Evolutionary conservation across 1,284 basidiomycete species (phyloP).

Genomic region (Hypsizygus ulmarius): DNA sequence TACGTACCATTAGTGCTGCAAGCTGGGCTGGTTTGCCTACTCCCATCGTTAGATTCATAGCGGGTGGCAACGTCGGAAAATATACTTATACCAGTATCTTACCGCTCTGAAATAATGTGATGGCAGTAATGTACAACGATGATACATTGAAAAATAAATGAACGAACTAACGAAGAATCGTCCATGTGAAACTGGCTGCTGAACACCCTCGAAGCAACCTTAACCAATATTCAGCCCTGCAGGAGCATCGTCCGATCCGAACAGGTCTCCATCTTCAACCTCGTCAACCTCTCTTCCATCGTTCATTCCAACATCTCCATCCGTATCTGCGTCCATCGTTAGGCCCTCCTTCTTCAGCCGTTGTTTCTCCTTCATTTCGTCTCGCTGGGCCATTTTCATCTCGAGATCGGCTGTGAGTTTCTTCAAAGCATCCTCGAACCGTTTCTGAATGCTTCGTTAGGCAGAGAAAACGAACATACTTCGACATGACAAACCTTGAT

Average conservation of each 20-base stretch:
- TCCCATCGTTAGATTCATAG: conserved; percentile 27
- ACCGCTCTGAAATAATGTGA: too few species aligned
- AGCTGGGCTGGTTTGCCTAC: conserved; percentile 54
- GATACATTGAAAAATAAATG: too few species aligned
- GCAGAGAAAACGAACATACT: conserved; percentile 2
- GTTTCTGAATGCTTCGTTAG: conserved; percentile 54
- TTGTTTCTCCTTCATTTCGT: conserved; percentile 72
- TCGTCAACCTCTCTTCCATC: conserved; percentile 37
- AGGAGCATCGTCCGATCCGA: conserved; percentile 51
- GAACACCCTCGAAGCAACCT: too few species aligned
- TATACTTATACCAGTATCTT: too few species aligned
- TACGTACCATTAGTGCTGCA: conserved; percentile 71
- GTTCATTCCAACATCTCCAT: conserved; percentile 40
- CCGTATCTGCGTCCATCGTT: conserved; percentile 43
- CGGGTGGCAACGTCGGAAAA: too few species aligned
- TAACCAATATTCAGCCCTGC: conserved; percentile 26
- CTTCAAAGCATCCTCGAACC: conserved; percentile 89
- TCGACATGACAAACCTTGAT: conserved; percentile 60
- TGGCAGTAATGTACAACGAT: too few species aligned
- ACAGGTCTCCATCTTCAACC: conserved; percentile 47
- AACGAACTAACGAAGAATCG: too few species aligned
- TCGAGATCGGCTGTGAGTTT: conserved; percentile 86
- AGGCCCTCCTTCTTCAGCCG: conserved; percentile 64
- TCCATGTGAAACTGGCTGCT: too few species aligned
- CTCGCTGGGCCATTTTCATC: conserved; percentile 79